Base-by-base conservation (phyloP, 2,329 filamentous ascomycete species). In the Penicillium capsulatum region DNA sequence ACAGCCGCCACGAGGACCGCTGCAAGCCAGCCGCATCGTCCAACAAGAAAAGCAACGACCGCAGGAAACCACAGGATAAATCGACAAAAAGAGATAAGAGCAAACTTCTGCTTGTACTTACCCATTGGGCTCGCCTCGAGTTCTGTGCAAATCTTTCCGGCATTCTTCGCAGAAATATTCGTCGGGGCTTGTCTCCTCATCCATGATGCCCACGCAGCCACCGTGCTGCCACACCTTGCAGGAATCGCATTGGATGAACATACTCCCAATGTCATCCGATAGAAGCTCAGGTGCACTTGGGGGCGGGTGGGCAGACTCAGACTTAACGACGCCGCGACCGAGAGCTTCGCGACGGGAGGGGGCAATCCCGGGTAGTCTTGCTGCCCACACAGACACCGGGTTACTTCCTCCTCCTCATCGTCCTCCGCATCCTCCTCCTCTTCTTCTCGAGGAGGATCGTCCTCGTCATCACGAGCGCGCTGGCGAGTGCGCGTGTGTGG, bases 191-290 rank as follows among this genome's bases (percentile, higher is more conserved):
- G 85, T 83, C 53, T 86, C 84, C 66, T 95, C 91, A 53, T 92
- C 92, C 71, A 94, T 89, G 59, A 98, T 95, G 45, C 92, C 91
- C 44, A 98, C 91, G 61, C 92, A 98, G 45, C 90, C 91, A 57
- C 92, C 92, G 64, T 98, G 92, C 65, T 98, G 92, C 92, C 91
- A 98, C 48, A 97, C 92, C 64, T 94, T 94, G 74, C 92, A 98
- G 50, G 86, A 76, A 68, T 97, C 92, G 76, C 92, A 98, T 72
- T 97, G 91, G 52, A 98, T 90, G 68, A 96, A 98, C 67, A 97
- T 84, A 36, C 90, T 91, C 31, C 91, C 92, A 51, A 91, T 77
- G 51, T 97, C 91, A 58, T 95, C 89, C 20, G 82, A 80, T 48
- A 87, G 74, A 48, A 72, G 58, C 45, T 76, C 73, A 44, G 71